Evolutionary conservation across 441 rosid species (phyloP), one percentile per base, ranked within the genome.

Genomic region (Syzygium malaccense): DNA sequence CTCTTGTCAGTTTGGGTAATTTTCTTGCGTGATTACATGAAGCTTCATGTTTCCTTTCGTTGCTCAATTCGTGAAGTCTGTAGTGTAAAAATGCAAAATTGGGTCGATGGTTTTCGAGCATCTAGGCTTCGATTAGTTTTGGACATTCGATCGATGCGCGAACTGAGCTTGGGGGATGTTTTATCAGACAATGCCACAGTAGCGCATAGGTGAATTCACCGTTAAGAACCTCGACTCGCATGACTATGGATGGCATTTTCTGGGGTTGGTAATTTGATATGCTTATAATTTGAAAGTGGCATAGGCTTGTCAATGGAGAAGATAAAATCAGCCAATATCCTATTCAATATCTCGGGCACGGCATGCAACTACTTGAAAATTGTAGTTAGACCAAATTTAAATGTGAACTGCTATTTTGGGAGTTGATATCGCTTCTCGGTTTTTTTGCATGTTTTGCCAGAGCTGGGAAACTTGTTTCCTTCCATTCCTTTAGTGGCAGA

Each of bases 401-500:
- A 11, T 37, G n/a, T 37, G 41, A 5, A 71, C 51, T 37, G 51
- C 83, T 20, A 71, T 37, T 71, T 20, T 37, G 83, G 49, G n/a
- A 71, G 45, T 20, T 71, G 8, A 71, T 20, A 20, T 5, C 0
- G 83, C 83, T 23, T 37, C 1, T 71, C 6, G 3, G 49, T 41
- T 37, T 45, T 83, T 85, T 53, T 54, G 25, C 71, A 68, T 91
- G 66, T 85, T 88, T 86, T 51, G 88, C 88, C 89, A 98, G 99
- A 96, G 93, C 92, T 98, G 86, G 88, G 97, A 66, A 94, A 92
- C 88, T 86, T 89, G 91, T 96, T 96, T 93, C 99, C 99, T 89
- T 93, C 95, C 51, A 94, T 96, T 91, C 99, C 99, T 26, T 89
- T 98, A 91, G 98, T 98, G 88, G 99, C 98, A 87, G 99, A 96